Base-by-base conservation (phyloP, 306 rosid species). In the Rosa chinensis region DNA sequence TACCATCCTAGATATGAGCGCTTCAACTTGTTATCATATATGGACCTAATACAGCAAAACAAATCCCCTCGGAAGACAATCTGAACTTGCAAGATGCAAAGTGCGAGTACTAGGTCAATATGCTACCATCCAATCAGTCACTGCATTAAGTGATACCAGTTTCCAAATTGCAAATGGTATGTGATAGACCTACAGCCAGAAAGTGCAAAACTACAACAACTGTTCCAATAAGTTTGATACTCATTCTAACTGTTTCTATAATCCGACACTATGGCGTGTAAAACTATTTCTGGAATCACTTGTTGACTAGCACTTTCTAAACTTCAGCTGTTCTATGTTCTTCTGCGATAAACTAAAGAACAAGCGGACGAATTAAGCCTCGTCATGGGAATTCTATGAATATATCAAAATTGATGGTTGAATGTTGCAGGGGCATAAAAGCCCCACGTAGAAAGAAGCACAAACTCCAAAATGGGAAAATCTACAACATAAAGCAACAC, bases 301-400 rank as follows among this genome's bases (percentile, higher is more conserved):
- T 8, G 0, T 63, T 35, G 2, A 63, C 37, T 16, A 73, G 47
- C 21, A 3, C 8, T 17, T 11, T 14, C 45, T n/a, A 67, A 42
- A 20, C 8, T 21, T 66, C 42, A 66, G 8, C 48, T 77, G 32
- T 21, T n/a, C 52, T 21, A 49, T 49, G 66, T n/a, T 23, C n/a
- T 55, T 40, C 4, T 11, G 8, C 13, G 52, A 74, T 6, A 28
- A 74, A 23, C 40, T 56, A 35, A 64, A 32, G 70, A 64, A 7
- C 8, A 62, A 12, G 70, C 9, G 2, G 97, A 89, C 1, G 93
- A 91, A 84, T 89, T 91, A 61, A 95, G 98, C 89, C 63, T 87
- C 66, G 84, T 91, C 99, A 91, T 93, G 82, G 99, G 96, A 82
- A 90, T 85, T 85, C 99, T 91, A 87, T 91, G 91, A 77, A 93